These are phyloP conservation scores for Waltiozyma solani DNA, from an alignment of 1,139 yeast genomes.

Conservation along the genomic window DNA sequence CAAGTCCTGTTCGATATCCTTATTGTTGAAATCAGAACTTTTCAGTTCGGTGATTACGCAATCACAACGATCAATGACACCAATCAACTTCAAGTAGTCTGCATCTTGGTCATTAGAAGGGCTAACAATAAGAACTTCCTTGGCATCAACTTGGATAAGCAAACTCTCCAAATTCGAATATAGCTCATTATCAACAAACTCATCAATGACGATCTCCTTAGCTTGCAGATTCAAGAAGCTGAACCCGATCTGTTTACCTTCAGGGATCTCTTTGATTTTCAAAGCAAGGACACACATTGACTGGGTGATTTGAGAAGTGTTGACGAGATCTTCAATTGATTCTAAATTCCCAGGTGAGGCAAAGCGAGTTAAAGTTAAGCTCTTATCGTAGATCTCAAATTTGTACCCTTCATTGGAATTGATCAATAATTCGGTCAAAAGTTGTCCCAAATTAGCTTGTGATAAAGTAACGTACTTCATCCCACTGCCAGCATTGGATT, in stretches of 20 bases:
- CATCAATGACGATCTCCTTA: slow-evolving; percentile 58
- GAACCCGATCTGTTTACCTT: slow-evolving; percentile 58
- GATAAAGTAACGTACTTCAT: slow-evolving; percentile 70
- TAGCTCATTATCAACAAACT: slow-evolving; percentile 80
- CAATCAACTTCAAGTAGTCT: slow-evolving; percentile 37
- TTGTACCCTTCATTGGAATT: slow-evolving; percentile 49
- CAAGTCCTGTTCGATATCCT: slow-evolving; percentile 59
- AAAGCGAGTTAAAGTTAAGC: slow-evolving; percentile 46
- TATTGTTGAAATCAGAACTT: slow-evolving; percentile 41
- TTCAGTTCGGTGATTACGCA: slow-evolving; percentile 57
- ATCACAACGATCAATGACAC: slow-evolving; percentile 66
- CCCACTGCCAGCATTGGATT: slow-evolving; percentile 24
- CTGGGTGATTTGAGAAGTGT: slow-evolving; percentile 40
- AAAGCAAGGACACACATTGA: slow-evolving; percentile 71
- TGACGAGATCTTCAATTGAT: slow-evolving; percentile 65
- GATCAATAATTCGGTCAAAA: slow-evolving; percentile 57
- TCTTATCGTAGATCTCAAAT: slow-evolving; percentile 59
- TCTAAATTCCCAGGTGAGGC: slow-evolving; percentile 93
- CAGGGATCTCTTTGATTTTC: slow-evolving; percentile 37
- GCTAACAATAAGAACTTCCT: slow-evolving; percentile 62
- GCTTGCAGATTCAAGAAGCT: slow-evolving; percentile 71
- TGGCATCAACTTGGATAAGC: slow-evolving; percentile 79
- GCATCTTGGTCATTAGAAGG: slow-evolving; percentile 33
- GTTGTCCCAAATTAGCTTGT: slow-evolving; percentile 56
- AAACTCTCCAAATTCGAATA: slow-evolving; percentile 80